Evolutionary conservation across 805 yeast genomes (phyloP).

Genomic region (Pichia thaimueangensis): DNA sequence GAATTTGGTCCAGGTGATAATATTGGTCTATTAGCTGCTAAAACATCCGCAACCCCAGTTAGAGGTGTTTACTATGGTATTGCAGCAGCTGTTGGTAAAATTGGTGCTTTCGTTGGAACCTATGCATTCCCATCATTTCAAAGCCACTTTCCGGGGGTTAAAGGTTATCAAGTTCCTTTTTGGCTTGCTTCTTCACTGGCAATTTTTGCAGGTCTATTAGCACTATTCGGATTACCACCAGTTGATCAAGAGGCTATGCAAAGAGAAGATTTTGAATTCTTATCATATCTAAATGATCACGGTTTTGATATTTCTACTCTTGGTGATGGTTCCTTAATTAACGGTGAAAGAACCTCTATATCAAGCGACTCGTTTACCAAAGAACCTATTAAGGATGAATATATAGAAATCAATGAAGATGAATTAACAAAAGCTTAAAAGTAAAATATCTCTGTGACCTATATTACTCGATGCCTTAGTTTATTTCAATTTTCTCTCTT

Average conservation of each 20-base stretch:
- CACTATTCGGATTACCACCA: slow-evolving; percentile 67
- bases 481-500: not conserved
- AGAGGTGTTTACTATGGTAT: slow-evolving; percentile 89
- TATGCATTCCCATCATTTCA: slow-evolving; percentile 82
- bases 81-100: slow-evolving; percentile 87
- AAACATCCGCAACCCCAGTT: slow-evolving; percentile 78
- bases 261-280: slow-evolving; percentile 67
- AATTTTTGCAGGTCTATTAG: slow-evolving; percentile 60
- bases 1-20: slow-evolving; percentile 95
- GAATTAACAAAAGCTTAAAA: not conserved
- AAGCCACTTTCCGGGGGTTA: slow-evolving; percentile 48
- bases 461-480: not conserved
- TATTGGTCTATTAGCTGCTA: slow-evolving; percentile 81
- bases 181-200: slow-evolving; percentile 77
- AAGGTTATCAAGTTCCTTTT: slow-evolving; percentile 71
- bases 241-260: slow-evolving; percentile 79
- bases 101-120: slow-evolving; percentile 90
- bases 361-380: not conserved
- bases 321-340: slow-evolving; percentile 33
- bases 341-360: not conserved
- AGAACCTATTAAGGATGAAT: slow-evolving; percentile 1
- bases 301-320: slow-evolving; percentile 66
- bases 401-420: slow-evolving; percentile 1
- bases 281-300: slow-evolving; percentile 55
- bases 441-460: too few species aligned